Conservation (phyloP, 164 flowering plant genomes). For the Amborella trichopoda region DNA sequence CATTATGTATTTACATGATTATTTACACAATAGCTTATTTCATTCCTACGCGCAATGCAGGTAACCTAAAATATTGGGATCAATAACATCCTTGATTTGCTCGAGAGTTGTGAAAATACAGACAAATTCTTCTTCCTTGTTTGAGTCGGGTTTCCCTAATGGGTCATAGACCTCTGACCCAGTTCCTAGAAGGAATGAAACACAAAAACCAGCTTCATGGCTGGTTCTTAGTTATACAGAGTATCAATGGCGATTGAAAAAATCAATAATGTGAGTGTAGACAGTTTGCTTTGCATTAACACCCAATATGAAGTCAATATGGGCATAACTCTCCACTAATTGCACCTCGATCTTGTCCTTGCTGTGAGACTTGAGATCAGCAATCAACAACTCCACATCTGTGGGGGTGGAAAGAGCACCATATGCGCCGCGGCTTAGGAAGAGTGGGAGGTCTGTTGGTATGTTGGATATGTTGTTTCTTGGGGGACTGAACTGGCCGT, state of each 20-base stretch:
- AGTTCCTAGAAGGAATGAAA: no score
- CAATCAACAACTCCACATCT: constrained; percentile 41
- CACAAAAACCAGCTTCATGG: no score
- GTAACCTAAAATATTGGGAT: no score
- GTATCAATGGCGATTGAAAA: constrained; percentile 37
- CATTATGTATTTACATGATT: no score
- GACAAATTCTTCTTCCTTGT: no score
- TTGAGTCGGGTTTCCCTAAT: no score
- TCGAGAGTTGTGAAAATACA: no score
- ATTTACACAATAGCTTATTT: no score
- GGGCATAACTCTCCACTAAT: constrained; percentile 46
- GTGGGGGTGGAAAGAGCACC: constrained; percentile 43
- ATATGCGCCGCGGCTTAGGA: constrained; percentile 61
- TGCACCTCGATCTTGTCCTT: constrained; percentile 40
- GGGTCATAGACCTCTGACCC: no score
- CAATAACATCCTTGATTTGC: no score
- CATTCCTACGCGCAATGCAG: no score
- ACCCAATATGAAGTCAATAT: constrained; percentile 63
- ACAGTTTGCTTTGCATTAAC: constrained; percentile 44
- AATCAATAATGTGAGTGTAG: constrained; percentile 33
- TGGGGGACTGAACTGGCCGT: constrained; percentile 41
- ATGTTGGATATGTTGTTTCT: constrained; percentile 49
- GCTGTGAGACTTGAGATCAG: constrained; percentile 48
- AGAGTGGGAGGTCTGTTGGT: constrained; percentile 45
- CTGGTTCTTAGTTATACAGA: no score